A percentile compares a stretch with the other conserved stretches of the same genome.
These are phyloP conservation scores for Castanopsis chinensis DNA, from an alignment of 306 rosid genomes.

Conservation along the genomic window DNA sequence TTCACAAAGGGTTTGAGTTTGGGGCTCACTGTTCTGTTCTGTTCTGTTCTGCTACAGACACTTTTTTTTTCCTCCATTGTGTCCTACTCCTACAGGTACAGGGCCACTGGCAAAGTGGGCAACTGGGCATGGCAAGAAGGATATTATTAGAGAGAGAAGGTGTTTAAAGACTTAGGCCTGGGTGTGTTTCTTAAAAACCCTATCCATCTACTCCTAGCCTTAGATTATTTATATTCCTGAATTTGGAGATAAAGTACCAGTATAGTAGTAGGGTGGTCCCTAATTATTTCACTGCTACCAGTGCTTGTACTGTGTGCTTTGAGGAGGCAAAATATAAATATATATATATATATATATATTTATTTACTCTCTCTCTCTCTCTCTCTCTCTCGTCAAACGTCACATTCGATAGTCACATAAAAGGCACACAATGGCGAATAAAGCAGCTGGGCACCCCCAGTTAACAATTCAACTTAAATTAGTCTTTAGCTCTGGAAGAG, in stretches of 20 bases:
- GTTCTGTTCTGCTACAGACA: neutral
- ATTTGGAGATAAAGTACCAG: slow-evolving; percentile 11
- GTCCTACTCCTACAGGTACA: neutral
- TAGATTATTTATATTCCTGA: slow-evolving; percentile 24
- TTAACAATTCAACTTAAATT: slow-evolving; percentile 23
- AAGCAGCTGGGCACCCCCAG: slow-evolving; percentile 19
- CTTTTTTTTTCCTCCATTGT: neutral
- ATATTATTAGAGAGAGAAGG: slow-evolving; percentile 3
- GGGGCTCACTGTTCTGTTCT: slow-evolving; percentile 2
- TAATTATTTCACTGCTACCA: neutral
- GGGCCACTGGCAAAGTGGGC: neutral
- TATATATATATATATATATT: no score
- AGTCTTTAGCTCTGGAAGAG: slow-evolving; percentile 15
- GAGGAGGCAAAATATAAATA: slow-evolving; percentile 2
- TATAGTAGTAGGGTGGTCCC: slow-evolving; percentile 56
- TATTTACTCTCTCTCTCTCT: neutral
- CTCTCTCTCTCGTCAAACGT: slow-evolving; percentile 9
- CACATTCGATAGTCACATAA: slow-evolving; percentile 13
- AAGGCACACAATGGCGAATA: slow-evolving; percentile 15
- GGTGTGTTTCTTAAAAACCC: slow-evolving; percentile 29
- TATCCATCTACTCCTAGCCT: neutral
- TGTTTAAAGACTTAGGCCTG: slow-evolving; percentile 17
- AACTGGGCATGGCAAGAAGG: neutral
- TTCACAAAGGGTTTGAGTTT: neutral
- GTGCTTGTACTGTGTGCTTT: neutral